Evolutionary conservation across 208 protist species (phyloP).

Genomic region (Naegleria gruberi): DNA sequence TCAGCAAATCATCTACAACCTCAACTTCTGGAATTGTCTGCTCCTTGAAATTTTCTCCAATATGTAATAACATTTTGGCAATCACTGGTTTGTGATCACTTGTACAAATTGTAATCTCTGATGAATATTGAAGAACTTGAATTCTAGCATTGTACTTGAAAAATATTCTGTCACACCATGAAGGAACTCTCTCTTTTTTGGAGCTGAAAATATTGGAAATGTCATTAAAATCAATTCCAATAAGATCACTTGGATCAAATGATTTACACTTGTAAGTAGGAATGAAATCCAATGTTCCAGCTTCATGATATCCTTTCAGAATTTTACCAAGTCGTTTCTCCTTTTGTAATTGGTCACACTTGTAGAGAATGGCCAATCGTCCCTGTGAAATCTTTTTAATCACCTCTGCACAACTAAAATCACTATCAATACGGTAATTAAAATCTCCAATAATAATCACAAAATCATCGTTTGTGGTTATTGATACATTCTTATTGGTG

Average conservation of each 20-base stretch:
- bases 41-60: not conserved
- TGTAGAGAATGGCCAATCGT: not conserved
- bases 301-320: not conserved
- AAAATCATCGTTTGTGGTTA: not conserved
- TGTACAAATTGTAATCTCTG: not conserved
- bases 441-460: not conserved
- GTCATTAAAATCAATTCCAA: not conserved
- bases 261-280: not conserved
- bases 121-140: not conserved
- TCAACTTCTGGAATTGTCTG: not conserved
- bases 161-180: not conserved
- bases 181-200: not conserved
- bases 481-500: not conserved
- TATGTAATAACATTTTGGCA: not conserved
- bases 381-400: not conserved
- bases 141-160: not conserved
- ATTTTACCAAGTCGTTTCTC: not conserved
- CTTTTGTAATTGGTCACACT: not conserved
- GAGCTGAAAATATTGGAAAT: not conserved
- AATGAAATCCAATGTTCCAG: not conserved
- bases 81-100: not conserved
- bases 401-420: not conserved
- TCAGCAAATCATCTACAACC: not conserved
- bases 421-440: not conserved
- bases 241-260: not conserved